Evolutionary conservation across 768 basidiomycete genomes (phyloP).

Genomic region (Obba rivulosa): DNA sequence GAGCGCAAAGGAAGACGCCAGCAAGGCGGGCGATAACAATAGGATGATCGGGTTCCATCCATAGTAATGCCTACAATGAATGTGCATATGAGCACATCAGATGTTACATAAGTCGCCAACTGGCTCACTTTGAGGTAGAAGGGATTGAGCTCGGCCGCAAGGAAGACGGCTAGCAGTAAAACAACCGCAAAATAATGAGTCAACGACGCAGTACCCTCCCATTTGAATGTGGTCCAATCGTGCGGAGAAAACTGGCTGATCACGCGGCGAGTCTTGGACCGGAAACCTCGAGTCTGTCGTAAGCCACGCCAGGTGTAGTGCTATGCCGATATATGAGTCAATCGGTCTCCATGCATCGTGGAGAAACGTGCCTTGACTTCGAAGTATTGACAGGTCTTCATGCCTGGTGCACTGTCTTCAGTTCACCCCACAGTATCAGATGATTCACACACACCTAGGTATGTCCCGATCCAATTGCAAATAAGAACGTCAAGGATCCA

Average conservation of each 20-base stretch:
- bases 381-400: slow-evolving; percentile 83
- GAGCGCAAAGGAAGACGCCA: slow-evolving; percentile 78
- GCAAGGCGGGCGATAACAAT: slow-evolving; percentile 69
- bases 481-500: slow-evolving; percentile 84
- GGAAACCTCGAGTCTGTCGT: slow-evolving; percentile 68
- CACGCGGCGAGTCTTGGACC: slow-evolving; percentile 75
- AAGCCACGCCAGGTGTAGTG: slow-evolving; percentile 85
- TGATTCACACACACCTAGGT: slow-evolving; percentile 51
- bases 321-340: slow-evolving; percentile 31
- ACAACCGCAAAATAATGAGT: slow-evolving; percentile 73
- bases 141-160: slow-evolving; percentile 81
- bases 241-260: slow-evolving; percentile 83
- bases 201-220: slow-evolving; percentile 75
- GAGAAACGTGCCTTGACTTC: slow-evolving; percentile 70
- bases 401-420: slow-evolving; percentile 41
- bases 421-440: slow-evolving; percentile 3
- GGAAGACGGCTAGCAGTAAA: slow-evolving; percentile 67
- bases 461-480: slow-evolving; percentile 87
- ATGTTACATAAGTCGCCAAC: neutral
- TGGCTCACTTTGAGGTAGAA: slow-evolving; percentile 69
- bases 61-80: slow-evolving; percentile 48
- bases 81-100: no score
- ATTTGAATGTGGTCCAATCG: slow-evolving; percentile 84
- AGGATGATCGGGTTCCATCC: slow-evolving; percentile 91
- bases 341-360: neutral